These are phyloP conservation scores for Penicillium egyptiacum DNA, from an alignment of 495 filamentous ascomycete species.

Conservation along the genomic window DNA sequence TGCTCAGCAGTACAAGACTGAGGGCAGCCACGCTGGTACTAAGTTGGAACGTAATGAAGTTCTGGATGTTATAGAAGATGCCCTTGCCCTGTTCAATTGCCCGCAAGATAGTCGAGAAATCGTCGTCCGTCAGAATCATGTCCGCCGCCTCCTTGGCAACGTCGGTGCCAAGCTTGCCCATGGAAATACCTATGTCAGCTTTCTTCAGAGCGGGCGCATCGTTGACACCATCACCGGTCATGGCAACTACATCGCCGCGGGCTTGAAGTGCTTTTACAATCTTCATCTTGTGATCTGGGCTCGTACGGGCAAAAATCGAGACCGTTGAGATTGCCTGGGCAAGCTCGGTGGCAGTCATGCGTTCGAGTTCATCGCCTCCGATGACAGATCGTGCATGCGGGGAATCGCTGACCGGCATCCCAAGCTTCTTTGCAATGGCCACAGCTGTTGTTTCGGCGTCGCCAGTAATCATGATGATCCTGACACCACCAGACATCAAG, in stretches of 20 bases:
- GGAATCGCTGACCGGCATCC: conserved; percentile 69
- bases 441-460: conserved; percentile 92
- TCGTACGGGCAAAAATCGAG: conserved; percentile 93
- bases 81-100: conserved; percentile 99
- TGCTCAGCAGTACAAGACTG: conserved; percentile 86
- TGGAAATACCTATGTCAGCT: conserved; percentile 96
- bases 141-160: conserved; percentile 99
- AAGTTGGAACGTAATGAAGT: conserved; percentile 97
- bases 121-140: conserved; percentile 98
- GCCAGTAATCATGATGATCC: conserved; percentile 98
- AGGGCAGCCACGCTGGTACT: conserved; percentile 95
- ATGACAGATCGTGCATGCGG: conserved; percentile 64
- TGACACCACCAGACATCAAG: conserved; percentile 89
- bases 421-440: conserved; percentile 88
- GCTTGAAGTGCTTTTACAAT: conserved; percentile 89
- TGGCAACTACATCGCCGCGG: conserved; percentile 94
- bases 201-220: conserved; percentile 96
- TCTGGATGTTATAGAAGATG: conserved; percentile 99
- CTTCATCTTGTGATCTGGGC: conserved; percentile 96
- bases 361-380: conserved; percentile 84
- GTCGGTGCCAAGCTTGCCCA: conserved; percentile 93
- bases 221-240: conserved; percentile 98
- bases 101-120: conserved; percentile 93
- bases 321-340: conserved; percentile 79
- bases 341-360: conserved; percentile 81